Evolutionary conservation across 2,329 filamentous ascomycete species (phyloP).

Genomic region (Cyphellophora attinorum): DNA sequence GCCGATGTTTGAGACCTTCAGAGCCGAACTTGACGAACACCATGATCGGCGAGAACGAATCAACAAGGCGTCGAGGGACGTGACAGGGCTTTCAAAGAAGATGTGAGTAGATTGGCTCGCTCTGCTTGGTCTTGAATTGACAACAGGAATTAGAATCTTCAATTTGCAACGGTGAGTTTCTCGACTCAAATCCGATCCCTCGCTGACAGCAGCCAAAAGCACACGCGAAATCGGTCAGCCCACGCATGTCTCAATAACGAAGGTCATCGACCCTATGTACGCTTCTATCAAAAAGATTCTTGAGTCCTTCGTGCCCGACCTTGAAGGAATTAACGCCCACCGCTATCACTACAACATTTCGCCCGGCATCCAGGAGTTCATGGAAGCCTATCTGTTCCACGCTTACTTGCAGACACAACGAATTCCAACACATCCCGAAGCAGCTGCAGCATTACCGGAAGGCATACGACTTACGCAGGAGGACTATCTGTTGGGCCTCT

Average conservation of each 20-base stretch:
- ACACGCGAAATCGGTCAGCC: conserved; percentile 30
- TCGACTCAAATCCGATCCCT: too few relatives aligned
- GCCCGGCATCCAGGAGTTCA: conserved; percentile 78
- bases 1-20: conserved; percentile 76
- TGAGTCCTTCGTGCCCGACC: conserved; percentile 56
- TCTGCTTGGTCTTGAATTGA: too few relatives aligned
- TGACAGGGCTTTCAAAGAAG: conserved; percentile 93
- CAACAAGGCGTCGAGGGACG: conserved; percentile 83
- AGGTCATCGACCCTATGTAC: conserved; percentile 61
- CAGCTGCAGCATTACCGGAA: conserved; percentile 33
- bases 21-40: conserved; percentile 83
- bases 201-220: conserved; percentile 17
- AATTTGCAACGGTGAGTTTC: conserved; percentile 61
- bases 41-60: conserved; percentile 85
- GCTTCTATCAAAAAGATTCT: conserved; percentile 64
- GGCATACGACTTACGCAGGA: conserved; percentile 61
- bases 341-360: conserved; percentile 74
- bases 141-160: conserved; percentile 74
- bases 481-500: conserved; percentile 84
- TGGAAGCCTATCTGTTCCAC: conserved; percentile 81
- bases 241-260: conserved; percentile 58
- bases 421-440: conserved; percentile 60
- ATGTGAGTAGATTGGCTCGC: too few relatives aligned
- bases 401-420: conserved; percentile 74
- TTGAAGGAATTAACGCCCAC: conserved; percentile 69